Evolutionary conservation across 768 basidiomycete genomes (phyloP), one percentile per base, ranked within the genome.

Genomic region (Pleurotus ostreatus): DNA sequence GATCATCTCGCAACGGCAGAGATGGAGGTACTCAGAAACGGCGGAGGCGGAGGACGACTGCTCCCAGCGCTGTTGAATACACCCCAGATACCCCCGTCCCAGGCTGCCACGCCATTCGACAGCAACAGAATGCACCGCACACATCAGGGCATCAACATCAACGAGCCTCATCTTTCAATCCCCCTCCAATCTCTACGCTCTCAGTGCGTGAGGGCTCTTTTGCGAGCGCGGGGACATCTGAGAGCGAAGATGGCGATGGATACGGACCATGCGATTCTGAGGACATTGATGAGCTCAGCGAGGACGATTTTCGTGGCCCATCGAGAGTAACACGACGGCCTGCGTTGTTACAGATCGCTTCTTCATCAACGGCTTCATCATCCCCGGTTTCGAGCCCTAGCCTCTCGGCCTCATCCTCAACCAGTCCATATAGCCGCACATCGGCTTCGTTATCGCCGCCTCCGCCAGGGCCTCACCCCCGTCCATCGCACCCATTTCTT

Each of bases 1-100:
- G 72, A 2, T 61, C 65, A 23, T 66, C 72, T 1, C 66, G 71
- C 2, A 16, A 39, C 16, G 39, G 34, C 8, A 39, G 51, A 15
- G 51, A 53, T 22, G 37, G 51, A 39, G 51, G 37, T 4, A 20
- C n/a, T 18, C 39, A 39, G 37, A 34, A 38, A 41, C 51, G 38
- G 11, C 34, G 51, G 5, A 15, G 51, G 18, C 34, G 51, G 3
- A 20, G 51, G n/a, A 20, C 12, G 26, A 12, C 39, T 6, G 22
- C 18, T 41, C 16, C 51, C 16, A 53, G 18, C 39, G 30, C n/a
- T 22, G 48, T n/a, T 15, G 51, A 30, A 53, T 18, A 34, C 22
- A 41, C 38, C 20, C n/a, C 16, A 18, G 20, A 13, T 25, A 25
- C 26, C 46, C 13, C 13, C 18, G 23, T 20, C 23, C 22, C 48